These are phyloP conservation scores for Pisolithus sp. DNA, from an alignment of 768 basidiomycete species.

Conservation along the genomic window DNA sequence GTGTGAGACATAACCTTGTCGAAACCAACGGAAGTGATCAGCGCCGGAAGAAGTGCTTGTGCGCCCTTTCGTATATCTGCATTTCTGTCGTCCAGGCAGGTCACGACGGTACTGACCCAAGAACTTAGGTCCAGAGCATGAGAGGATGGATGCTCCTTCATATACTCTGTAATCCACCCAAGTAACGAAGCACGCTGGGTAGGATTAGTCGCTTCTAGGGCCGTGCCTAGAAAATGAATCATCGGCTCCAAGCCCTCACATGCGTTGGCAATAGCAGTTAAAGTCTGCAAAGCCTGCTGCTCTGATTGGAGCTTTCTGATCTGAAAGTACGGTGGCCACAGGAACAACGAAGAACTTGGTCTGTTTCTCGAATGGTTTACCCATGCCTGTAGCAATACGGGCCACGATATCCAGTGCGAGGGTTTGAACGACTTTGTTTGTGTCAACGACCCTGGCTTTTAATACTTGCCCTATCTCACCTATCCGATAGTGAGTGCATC, in stretches of 20 bases:
- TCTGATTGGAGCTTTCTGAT: conserved; percentile 87
- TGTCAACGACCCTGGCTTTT: conserved; percentile 83
- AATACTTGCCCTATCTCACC: conserved; percentile 88
- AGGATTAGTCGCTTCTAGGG: conserved; percentile 83
- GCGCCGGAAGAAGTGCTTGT: conserved; percentile 67
- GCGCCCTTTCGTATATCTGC: conserved; percentile 90
- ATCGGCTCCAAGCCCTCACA: conserved; percentile 82
- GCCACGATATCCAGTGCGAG: conserved; percentile 87
- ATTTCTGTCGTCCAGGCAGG: conserved; percentile 85
- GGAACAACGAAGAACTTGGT: conserved; percentile 69
- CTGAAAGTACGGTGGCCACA: conserved; percentile 78
- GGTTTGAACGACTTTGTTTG: conserved; percentile 89
- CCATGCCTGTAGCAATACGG: conserved; percentile 91
- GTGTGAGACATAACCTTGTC: conserved; percentile 85
- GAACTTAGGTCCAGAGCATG: conserved; percentile 59
- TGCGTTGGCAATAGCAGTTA: conserved; percentile 78
- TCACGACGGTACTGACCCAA: conserved; percentile 60
- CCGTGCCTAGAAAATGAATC: conserved; percentile 69
- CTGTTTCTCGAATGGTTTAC: conserved; percentile 90
- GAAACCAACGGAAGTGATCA: conserved; percentile 73
- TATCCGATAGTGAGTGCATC: conserved; percentile 22
- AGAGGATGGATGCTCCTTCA: conserved; percentile 55
- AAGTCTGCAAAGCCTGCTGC: conserved; percentile 66
- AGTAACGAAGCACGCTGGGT: conserved; percentile 75
- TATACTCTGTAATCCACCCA: conserved; percentile 75